Evolutionary conservation across 1,139 yeast species (phyloP).

Genomic region (Pichia sp.): DNA sequence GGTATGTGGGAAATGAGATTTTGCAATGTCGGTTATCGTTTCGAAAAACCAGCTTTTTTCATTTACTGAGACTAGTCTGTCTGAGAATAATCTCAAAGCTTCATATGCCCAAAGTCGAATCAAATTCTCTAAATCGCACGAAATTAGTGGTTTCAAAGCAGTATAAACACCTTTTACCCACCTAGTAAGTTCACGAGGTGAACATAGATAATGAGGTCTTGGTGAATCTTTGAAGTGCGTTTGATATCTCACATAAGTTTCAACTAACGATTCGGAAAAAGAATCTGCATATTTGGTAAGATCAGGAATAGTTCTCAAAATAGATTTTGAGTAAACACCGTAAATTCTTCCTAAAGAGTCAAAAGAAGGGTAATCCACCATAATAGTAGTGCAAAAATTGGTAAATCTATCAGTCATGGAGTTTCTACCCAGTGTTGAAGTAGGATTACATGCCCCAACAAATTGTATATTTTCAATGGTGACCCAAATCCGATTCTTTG

Average conservation of each 20-base stretch:
- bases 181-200: slow-evolving; percentile 89
- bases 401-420: slow-evolving; percentile 58
- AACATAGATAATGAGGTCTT: slow-evolving; percentile 64
- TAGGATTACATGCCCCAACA: slow-evolving; percentile 94
- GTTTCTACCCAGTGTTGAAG: slow-evolving; percentile 74
- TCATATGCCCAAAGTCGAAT: slow-evolving; percentile 79
- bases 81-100: slow-evolving; percentile 71
- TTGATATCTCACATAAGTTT: slow-evolving; percentile 50
- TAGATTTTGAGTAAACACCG: slow-evolving; percentile 50
- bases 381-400: slow-evolving; percentile 61
- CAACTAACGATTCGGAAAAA: slow-evolving; percentile 64
- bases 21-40: slow-evolving; percentile 38
- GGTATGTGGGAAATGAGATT: slow-evolving; percentile 44
- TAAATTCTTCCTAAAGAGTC: slow-evolving; percentile 67
- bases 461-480: slow-evolving; percentile 62
- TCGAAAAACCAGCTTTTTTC: slow-evolving; percentile 54
- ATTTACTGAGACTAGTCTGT: slow-evolving; percentile 49
- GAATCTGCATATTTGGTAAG: slow-evolving; percentile 50
- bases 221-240: slow-evolving; percentile 35
- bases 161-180: slow-evolving; percentile 78
- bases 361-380: slow-evolving; percentile 79
- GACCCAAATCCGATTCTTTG: slow-evolving; percentile 62
- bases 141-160: slow-evolving; percentile 40
- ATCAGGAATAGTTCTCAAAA: slow-evolving; percentile 60
- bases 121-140: slow-evolving; percentile 31